Conservation (phyloP, 2,329 filamentous ascomycete genomes). For the Trichophyton benhamiae region DNA sequence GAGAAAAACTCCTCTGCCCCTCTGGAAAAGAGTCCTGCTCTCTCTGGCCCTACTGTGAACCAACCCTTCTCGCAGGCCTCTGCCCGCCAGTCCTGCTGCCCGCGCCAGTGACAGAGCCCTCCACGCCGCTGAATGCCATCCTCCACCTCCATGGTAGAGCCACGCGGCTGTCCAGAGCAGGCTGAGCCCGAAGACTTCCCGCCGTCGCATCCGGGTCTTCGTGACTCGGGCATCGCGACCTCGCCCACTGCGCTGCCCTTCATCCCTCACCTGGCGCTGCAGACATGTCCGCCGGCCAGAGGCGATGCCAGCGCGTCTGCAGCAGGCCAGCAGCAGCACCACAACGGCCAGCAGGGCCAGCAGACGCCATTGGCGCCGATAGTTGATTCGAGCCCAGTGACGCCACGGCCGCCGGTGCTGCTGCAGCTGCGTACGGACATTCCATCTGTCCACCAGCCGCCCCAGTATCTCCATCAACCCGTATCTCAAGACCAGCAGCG, state of each 20-base stretch:
- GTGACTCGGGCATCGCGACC: background rate
- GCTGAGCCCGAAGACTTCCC: background rate
- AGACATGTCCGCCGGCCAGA: background rate
- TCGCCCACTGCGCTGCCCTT: background rate
- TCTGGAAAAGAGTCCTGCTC: background rate
- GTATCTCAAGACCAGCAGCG: background rate
- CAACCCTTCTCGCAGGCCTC: slow-evolving; percentile 2
- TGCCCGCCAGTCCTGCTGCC: background rate
- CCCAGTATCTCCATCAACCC: background rate
- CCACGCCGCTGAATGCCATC: background rate
- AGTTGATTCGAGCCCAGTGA: background rate
- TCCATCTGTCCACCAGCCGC: background rate
- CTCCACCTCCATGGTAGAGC: background rate
- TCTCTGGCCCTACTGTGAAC: background rate
- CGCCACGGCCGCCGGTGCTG: slow-evolving; percentile 9
- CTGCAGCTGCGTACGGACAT: slow-evolving; percentile 11
- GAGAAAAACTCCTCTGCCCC: background rate
- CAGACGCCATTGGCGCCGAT: background rate
- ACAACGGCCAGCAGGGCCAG: background rate
- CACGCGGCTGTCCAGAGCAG: background rate
- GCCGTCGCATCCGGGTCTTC: background rate
- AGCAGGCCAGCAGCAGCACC: too few relatives aligned
- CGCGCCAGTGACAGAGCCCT: background rate
- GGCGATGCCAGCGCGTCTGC: background rate
- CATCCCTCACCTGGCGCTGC: background rate